Percentiles rank a stretch among this genome's conserved stretches.
These are phyloP conservation scores for Phaseolus coccineus DNA, from an alignment of 331 rosid genomes.

Conservation along the genomic window DNA sequence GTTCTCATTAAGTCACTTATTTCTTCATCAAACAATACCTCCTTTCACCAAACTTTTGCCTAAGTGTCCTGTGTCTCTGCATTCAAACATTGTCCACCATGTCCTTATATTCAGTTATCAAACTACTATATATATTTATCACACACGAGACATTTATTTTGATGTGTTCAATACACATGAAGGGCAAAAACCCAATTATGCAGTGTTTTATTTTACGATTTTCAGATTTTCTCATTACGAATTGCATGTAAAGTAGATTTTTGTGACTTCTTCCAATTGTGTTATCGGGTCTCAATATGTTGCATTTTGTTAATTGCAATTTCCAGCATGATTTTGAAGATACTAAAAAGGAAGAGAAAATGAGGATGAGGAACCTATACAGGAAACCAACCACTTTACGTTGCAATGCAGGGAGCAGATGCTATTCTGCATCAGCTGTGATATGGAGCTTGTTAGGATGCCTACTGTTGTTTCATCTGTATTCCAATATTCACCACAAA, in stretches of 20 bases:
- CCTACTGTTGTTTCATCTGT: conserved; percentile 67
- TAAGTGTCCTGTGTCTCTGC: background rate
- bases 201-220: background rate
- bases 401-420: conserved; percentile 90
- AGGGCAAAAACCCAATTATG: background rate
- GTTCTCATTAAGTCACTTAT: background rate
- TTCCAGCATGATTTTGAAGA: conserved; percentile 74
- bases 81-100: background rate
- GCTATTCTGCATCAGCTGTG: conserved; percentile 57
- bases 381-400: conserved; percentile 76
- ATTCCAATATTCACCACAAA: conserved; percentile 54
- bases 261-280: conserved; percentile 54
- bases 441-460: conserved; percentile 84
- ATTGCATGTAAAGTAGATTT: conserved; percentile 40
- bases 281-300: conserved; percentile 62
- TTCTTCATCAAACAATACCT: background rate
- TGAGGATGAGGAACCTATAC: conserved; percentile 82
- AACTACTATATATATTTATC: background rate
- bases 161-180: background rate
- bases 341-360: conserved; percentile 56
- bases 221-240: background rate
- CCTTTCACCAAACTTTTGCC: background rate
- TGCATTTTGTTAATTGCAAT: conserved; percentile 74
- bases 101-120: background rate
- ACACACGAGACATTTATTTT: background rate